These are phyloP conservation scores for Gautieria morchelliformis DNA, from an alignment of 768 basidiomycete genomes.

Conservation along the genomic window DNA sequence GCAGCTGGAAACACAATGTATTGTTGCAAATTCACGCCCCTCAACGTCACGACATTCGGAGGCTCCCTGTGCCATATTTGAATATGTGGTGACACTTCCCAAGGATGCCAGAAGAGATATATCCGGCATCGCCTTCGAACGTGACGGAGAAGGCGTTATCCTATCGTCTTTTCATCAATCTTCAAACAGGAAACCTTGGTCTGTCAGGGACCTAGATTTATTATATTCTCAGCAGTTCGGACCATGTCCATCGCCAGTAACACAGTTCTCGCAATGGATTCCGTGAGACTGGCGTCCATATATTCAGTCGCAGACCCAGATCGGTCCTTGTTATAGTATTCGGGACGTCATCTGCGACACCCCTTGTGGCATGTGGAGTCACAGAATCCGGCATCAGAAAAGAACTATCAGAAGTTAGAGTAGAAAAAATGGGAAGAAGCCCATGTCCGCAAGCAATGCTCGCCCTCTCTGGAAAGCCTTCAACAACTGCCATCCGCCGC, in stretches of 20 bases:
- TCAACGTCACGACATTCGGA: no score
- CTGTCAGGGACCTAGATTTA: conserved; percentile 15
- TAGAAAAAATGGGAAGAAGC: no score
- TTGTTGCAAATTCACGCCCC: conserved; percentile 44
- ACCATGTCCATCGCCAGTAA: conserved; percentile 29
- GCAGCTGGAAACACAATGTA: conserved; percentile 51
- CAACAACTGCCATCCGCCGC: conserved; percentile 21
- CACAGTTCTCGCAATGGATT: conserved; percentile 47
- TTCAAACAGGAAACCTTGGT: conserved; percentile 6
- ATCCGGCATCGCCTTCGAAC: no score
- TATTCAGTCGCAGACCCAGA: conserved; percentile 17
- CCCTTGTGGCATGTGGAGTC: conserved; percentile 52
- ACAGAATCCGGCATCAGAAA: conserved; percentile 34
- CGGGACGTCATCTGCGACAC: conserved; percentile 46
- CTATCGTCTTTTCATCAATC: no score
- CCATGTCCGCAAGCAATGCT: conserved; percentile 43
- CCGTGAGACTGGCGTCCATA: conserved; percentile 40
- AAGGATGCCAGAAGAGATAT: no score
- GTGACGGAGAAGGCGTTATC: conserved; percentile 46
- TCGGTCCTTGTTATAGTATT: conserved; percentile 13
- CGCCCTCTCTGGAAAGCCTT: conserved; percentile 22
- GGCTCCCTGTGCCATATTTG: no score
- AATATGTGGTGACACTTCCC: no score
- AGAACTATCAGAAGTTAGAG: no score
- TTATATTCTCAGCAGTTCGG: not conserved